A percentile compares a stretch with the other conserved stretches of the same genome.
phyloP scores from a whole-genome alignment of 768 basidiomycete genomes.

The Hygrophorus russula region DNA sequence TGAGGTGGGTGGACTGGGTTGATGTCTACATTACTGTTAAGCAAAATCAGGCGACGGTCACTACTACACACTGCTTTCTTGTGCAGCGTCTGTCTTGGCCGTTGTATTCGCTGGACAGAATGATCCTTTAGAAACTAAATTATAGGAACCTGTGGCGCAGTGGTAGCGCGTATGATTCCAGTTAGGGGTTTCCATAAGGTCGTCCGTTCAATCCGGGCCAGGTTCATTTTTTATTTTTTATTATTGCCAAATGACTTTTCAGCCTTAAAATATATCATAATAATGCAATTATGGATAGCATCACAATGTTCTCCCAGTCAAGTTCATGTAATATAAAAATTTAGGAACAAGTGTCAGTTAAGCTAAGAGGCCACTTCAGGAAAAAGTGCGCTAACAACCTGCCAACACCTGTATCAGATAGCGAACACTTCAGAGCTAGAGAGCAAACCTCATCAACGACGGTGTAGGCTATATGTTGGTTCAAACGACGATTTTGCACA shows the following conservation, averaged over 20 bases:
- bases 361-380: slow-evolving; percentile 36
- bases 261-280: too few species aligned
- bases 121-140: not conserved
- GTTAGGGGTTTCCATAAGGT: slow-evolving; percentile 6
- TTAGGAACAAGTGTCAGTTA: too few species aligned
- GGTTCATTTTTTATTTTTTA: slow-evolving; percentile 4
- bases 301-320: too few species aligned
- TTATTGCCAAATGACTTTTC: too few species aligned
- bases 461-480: slow-evolving; percentile 85
- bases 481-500: slow-evolving; percentile 86
- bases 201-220: slow-evolving; percentile 10
- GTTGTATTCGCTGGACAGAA: not conserved
- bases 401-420: not conserved
- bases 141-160: slow-evolving; percentile 8
- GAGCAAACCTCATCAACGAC: slow-evolving; percentile 76
- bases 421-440: not conserved
- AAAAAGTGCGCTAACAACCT: slow-evolving; percentile 54
- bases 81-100: too few species aligned
- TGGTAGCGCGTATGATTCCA: slow-evolving; percentile 11
- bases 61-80: too few species aligned
- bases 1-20: too few species aligned
- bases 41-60: too few species aligned
- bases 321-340: too few species aligned
- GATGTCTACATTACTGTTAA: too few species aligned
- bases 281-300: too few species aligned